phyloP scores from a whole-genome alignment of 148 eudicot species.

The Beta vulgaris region DNA sequence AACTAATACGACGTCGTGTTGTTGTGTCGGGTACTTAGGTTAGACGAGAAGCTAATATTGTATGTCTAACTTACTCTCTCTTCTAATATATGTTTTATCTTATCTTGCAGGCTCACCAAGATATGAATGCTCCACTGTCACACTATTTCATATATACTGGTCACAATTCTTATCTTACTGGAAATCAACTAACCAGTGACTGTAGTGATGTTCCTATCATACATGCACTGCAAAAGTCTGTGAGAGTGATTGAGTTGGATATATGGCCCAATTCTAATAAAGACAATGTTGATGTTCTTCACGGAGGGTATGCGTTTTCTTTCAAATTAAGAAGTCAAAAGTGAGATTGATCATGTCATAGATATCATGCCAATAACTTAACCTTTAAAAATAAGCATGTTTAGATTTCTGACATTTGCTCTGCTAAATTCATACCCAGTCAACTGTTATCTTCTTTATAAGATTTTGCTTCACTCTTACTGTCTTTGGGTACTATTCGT shows the following conservation, averaged over 20 bases:
- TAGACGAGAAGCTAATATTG: neutral
- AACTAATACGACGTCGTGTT: neutral
- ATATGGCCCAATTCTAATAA: slow-evolving; percentile 84
- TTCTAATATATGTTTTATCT: neutral
- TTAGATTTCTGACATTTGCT: neutral
- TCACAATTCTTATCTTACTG: slow-evolving; percentile 89
- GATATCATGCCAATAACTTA: neutral
- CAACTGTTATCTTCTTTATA: neutral
- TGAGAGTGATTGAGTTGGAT: slow-evolving; percentile 89
- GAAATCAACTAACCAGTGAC: slow-evolving; percentile 86
- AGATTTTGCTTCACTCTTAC: neutral
- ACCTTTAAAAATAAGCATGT: neutral
- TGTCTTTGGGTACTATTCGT: neutral
- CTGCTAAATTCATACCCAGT: neutral
- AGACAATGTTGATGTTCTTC: slow-evolving; percentile 73
- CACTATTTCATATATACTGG: slow-evolving; percentile 87
- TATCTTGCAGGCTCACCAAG: slow-evolving; percentile 66
- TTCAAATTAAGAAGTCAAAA: neutral
- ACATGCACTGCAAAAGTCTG: slow-evolving; percentile 64
- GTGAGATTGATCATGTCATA: neutral
- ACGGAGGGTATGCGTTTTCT: slow-evolving; percentile 59
- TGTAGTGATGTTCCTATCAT: slow-evolving; percentile 85
- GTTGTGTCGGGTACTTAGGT: no score
- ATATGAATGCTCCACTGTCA: slow-evolving; percentile 79
- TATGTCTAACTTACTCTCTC: neutral